A percentile compares a stretch with the other conserved stretches of the same genome.
phyloP scores from a whole-genome alignment of 2,329 filamentous ascomycete species.

The Trichoderma breve region DNA sequence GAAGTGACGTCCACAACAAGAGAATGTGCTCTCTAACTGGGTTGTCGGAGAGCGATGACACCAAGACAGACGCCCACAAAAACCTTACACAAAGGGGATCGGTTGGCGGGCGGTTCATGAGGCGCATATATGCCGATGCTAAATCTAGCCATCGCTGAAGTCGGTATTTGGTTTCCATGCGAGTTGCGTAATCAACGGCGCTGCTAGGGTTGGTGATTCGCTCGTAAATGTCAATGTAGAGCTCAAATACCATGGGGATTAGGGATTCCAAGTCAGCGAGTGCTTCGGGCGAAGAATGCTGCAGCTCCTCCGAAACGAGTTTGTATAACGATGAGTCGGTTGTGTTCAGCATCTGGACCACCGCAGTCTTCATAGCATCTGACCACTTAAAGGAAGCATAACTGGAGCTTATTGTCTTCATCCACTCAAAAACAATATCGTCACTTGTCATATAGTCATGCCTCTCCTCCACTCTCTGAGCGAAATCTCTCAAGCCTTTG shows the following conservation, averaged over 20 bases:
- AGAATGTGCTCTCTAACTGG: slow-evolving; percentile 56
- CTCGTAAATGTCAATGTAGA: slow-evolving; percentile 61
- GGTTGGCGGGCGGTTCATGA: slow-evolving; percentile 34
- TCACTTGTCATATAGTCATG: slow-evolving; percentile 51
- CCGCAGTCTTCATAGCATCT: slow-evolving; percentile 53
- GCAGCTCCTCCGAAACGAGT: slow-evolving; percentile 45
- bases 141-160: slow-evolving; percentile 53
- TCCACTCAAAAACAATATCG: slow-evolving; percentile 60
- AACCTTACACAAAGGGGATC: slow-evolving; percentile 51
- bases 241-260: slow-evolving; percentile 59
- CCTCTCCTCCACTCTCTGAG: slow-evolving; percentile 43
- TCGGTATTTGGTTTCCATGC: slow-evolving; percentile 49
- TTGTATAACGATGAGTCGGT: slow-evolving; percentile 53
- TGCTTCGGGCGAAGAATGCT: slow-evolving; percentile 27
- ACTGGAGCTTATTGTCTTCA: slow-evolving; percentile 47
- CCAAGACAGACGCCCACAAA: slow-evolving; percentile 56
- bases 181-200: slow-evolving; percentile 48
- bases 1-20: slow-evolving; percentile 57
- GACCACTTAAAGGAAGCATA: slow-evolving; percentile 59
- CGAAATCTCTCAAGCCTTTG: slow-evolving; percentile 52
- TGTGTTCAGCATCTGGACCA: slow-evolving; percentile 56
- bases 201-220: slow-evolving; percentile 57
- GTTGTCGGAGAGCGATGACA: slow-evolving; percentile 52
- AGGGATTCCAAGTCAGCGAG: slow-evolving; percentile 42
- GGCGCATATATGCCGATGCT: slow-evolving; percentile 45